Evolutionary conservation across 179 eudicot species (phyloP), one percentile per base, ranked within the genome.

Genomic region (Nepenthes alata): DNA sequence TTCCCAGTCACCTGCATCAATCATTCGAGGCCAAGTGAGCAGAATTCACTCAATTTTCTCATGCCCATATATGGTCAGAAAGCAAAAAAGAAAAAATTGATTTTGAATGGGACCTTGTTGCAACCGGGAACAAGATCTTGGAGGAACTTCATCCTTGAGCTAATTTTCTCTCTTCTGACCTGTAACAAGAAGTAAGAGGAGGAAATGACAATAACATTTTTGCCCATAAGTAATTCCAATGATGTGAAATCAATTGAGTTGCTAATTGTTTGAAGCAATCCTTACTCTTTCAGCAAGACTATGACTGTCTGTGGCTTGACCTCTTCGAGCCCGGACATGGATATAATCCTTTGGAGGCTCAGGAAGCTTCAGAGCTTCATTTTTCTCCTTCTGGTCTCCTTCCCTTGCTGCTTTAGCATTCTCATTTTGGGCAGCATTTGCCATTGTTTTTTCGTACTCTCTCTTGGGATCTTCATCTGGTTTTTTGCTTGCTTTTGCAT

Each of bases 121-220:
- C 97, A 91, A 36, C 97, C 97, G 8, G 97, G 97, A 35, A 91
- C 96, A 71, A 91, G 96, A 88, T 88, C 96, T 71, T 91, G 97
- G 7, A 91, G 70, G 52, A 84, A 72, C 77, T 91, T 91, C 97
- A 91, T 91, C 66, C 97, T 88, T 45, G 85, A 88, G 74, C 97
- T 84, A 45, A 91, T 91, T 71, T 91, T 91, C 71, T 91, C 97
- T 68, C 97, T 76, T 53, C 97, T 73, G 6, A 86, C 96, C 97
- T 91, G 65, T 47, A 55, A 5, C 72, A 15, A 52, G 41, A 41
- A n/a, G 58, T 25, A 11, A 6, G 51, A 55, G 10, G n/a, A n/a
- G 5, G 4, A 1, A 35, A 35, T 9, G 54, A 10, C 37, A 38
- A 11, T 11, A 15, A 61, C n/a, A 14, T 25, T 36, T 38, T 10